Percentiles rank a stretch among this genome's conserved stretches.
phyloP scores from a whole-genome alignment of 2,329 filamentous ascomycete species.

The Coccinonectria pachysandricola region DNA sequence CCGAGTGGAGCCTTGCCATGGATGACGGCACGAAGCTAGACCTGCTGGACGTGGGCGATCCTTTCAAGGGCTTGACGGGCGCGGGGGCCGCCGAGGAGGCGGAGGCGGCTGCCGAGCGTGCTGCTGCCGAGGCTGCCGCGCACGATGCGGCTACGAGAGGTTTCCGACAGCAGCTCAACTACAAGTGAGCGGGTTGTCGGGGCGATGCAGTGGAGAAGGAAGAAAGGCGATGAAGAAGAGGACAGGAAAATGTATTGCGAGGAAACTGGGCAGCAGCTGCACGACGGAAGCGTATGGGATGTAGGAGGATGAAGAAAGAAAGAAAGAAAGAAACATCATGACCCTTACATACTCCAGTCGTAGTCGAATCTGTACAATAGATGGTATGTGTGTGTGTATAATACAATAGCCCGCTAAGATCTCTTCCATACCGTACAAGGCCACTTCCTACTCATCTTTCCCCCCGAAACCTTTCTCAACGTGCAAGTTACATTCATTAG shows the following conservation, averaged over 20 bases:
- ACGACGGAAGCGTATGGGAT: constrained; percentile 1
- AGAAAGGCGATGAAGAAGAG: no score
- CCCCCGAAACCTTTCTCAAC: constrained; percentile 25
- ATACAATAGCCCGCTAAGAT: constrained; percentile 28
- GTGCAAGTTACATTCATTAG: constrained; percentile 9
- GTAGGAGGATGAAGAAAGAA: constrained; percentile 1
- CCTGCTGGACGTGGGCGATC: constrained; percentile 62
- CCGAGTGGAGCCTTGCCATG: constrained; percentile 77
- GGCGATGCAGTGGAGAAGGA: no score
- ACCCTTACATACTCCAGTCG: constrained; percentile 16
- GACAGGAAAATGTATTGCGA: no score
- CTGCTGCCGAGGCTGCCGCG: constrained; percentile 14
- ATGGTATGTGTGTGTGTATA: constrained; percentile 26
- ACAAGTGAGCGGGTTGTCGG: constrained; percentile 16
- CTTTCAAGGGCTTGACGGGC: constrained; percentile 47
- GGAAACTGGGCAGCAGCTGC: no score
- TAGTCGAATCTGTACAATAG: constrained; percentile 22
- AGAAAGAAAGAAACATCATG: constrained; percentile 9
- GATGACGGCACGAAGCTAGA: constrained; percentile 53
- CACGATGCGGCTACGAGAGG: constrained; percentile 33
- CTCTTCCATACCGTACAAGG: constrained; percentile 13
- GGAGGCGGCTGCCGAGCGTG: constrained; percentile 3
- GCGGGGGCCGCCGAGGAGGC: constrained; percentile 31
- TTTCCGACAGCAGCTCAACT: constrained; percentile 38
- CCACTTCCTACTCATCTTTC: constrained; percentile 19